Evolutionary conservation across 2,329 filamentous ascomycete species (phyloP).

Genomic region (Fusarium beomiforme): DNA sequence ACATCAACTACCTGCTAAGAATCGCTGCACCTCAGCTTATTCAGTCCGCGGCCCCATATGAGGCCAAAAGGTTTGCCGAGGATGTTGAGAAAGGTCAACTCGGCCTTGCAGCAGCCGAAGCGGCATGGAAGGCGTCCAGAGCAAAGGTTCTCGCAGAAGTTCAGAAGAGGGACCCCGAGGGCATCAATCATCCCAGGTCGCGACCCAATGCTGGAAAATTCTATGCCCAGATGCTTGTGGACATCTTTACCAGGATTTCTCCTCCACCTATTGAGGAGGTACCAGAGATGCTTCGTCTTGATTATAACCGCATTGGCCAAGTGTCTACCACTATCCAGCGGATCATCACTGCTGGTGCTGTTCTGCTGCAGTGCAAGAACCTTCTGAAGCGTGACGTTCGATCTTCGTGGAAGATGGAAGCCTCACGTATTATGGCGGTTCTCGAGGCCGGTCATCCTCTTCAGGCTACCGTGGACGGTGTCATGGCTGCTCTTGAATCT

Average conservation of each 20-base stretch:
- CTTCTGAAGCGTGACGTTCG: constrained; percentile 83
- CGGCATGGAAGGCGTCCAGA: constrained; percentile 73
- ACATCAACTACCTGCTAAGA: constrained; percentile 82
- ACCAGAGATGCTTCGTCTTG: constrained; percentile 79
- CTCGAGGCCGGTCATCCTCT: constrained; percentile 66
- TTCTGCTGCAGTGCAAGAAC: constrained; percentile 84
- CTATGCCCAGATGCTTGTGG: constrained; percentile 79
- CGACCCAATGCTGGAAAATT: constrained; percentile 75
- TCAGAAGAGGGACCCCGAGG: constrained; percentile 74
- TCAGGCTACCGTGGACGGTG: constrained; percentile 66
- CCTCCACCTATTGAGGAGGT: constrained; percentile 64
- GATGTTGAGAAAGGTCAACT: constrained; percentile 67
- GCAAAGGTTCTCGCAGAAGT: constrained; percentile 73
- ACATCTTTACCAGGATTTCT: constrained; percentile 75
- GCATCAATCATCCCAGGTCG: constrained; percentile 68
- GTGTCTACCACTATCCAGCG: constrained; percentile 56
- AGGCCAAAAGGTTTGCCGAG: constrained; percentile 75
- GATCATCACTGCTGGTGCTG: constrained; percentile 77
- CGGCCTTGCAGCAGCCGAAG: constrained; percentile 67
- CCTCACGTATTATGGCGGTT: constrained; percentile 74
- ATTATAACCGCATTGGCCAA: constrained; percentile 67
- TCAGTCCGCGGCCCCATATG: constrained; percentile 76
- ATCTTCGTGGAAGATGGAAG: constrained; percentile 79
- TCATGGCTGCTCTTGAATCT: constrained; percentile 70
- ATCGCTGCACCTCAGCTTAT: constrained; percentile 77